Percentiles rank a stretch among this genome's conserved stretches.
Conservation (phyloP, 179 eudicot species). For the Drosera spatulata region DNA sequence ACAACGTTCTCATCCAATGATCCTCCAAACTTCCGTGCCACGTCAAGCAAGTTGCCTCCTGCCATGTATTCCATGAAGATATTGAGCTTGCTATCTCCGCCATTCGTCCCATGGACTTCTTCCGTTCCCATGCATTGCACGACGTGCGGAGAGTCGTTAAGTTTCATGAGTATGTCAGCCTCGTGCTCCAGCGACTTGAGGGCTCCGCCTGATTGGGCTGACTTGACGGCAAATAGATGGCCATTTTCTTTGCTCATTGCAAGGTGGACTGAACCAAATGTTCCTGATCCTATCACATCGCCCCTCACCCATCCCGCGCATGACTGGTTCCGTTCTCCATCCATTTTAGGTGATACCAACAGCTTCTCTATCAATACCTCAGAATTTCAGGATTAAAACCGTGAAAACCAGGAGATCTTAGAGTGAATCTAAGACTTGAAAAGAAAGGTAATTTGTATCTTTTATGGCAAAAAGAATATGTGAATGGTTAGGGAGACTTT, state of each 20-base stretch:
- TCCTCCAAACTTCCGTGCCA: background rate
- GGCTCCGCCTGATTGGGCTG: background rate
- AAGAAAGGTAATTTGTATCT: too few relatives aligned
- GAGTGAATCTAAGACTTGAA: too few relatives aligned
- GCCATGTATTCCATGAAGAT: background rate
- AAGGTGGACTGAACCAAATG: background rate
- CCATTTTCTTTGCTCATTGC: background rate
- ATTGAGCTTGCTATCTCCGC: background rate
- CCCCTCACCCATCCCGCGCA: background rate
- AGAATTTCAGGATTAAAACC: too few relatives aligned
- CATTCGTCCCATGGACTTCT: background rate
- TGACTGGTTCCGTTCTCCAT: background rate
- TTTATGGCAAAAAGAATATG: too few relatives aligned
- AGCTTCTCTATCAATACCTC: too few relatives aligned
- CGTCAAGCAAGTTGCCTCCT: background rate
- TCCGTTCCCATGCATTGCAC: background rate
- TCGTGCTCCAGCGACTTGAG: background rate
- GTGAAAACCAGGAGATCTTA: too few relatives aligned
- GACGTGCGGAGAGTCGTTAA: background rate
- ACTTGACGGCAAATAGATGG: background rate
- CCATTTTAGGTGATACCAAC: background rate
- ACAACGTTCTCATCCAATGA: slow-evolving; percentile 6
- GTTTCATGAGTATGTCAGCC: background rate
- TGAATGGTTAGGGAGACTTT: too few relatives aligned
- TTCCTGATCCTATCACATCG: background rate